These are phyloP conservation scores for Zygotorulaspora chibaensis DNA, from an alignment of 805 yeast genomes.

Conservation along the genomic window DNA sequence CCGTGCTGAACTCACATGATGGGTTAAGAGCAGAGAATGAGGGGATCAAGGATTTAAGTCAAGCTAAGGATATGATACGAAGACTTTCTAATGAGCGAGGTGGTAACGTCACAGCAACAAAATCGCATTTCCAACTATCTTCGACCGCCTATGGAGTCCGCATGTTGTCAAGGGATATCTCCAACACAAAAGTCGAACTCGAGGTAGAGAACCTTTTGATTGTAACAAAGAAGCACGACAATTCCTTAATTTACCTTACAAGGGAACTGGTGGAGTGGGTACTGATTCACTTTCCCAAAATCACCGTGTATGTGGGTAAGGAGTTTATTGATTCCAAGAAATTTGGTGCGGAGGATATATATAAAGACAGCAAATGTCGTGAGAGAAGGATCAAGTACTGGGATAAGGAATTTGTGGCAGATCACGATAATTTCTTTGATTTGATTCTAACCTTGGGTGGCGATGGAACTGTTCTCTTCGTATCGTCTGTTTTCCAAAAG, in stretches of 20 bases:
- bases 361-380: conserved; percentile 42
- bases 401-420: conserved; percentile 54
- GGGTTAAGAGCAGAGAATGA: conserved; percentile 5
- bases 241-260: conserved; percentile 68
- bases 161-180: conserved; percentile 64
- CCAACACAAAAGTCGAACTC: conserved; percentile 65
- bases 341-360: conserved; percentile 56
- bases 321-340: conserved; percentile 56
- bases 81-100: conserved; percentile 16
- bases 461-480: conserved; percentile 90
- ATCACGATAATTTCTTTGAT: conserved; percentile 51
- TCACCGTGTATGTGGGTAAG: conserved; percentile 68
- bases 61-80: conserved; percentile 24
- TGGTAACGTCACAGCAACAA: conserved; percentile 9
- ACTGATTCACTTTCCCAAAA: conserved; percentile 37
- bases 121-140: conserved; percentile 66
- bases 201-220: conserved; percentile 69
- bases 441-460: conserved; percentile 89
- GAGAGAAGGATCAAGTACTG: conserved; percentile 54
- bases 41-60: conserved; percentile 13
- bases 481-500: conserved; percentile 78
- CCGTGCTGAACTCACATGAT: conserved; percentile 5
- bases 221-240: conserved; percentile 87
- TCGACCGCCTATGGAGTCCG: conserved; percentile 81
- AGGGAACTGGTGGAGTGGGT: conserved; percentile 80